Evolutionary conservation across 2,329 filamentous ascomycete species (phyloP).

Genomic region (Botrytis deweyae): DNA sequence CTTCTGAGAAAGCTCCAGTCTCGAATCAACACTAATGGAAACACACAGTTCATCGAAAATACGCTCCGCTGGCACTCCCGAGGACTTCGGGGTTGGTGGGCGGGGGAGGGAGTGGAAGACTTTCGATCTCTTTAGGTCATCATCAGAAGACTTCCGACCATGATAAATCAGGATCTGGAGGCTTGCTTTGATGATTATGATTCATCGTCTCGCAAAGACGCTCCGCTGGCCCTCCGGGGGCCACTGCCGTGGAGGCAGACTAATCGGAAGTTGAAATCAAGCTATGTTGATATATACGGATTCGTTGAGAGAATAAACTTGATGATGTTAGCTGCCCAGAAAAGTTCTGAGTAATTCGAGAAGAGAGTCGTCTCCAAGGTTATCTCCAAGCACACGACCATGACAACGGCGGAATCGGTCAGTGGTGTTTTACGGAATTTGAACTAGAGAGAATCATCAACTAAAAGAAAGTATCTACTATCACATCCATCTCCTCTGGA

Average conservation of each 20-base stretch:
- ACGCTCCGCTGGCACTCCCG: not conserved
- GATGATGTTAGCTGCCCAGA: not conserved
- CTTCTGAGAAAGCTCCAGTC: not conserved
- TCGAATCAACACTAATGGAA: not conserved
- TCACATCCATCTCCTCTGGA: not conserved
- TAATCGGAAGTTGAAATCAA: not conserved
- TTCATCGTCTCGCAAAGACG: not conserved
- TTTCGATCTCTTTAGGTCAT: not conserved
- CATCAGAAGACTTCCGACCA: not conserved
- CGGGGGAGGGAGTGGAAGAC: not conserved
- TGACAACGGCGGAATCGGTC: too few species aligned
- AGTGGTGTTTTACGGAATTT: not conserved
- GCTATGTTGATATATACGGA: not conserved
- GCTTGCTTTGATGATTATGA: not conserved
- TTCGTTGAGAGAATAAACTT: not conserved
- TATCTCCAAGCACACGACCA: not conserved
- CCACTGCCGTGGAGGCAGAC: constrained; percentile 1
- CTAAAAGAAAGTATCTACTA: not conserved
- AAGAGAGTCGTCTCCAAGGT: not conserved
- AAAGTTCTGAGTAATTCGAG: too few species aligned
- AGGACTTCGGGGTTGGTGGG: not conserved
- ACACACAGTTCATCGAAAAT: not conserved
- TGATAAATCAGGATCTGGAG: not conserved
- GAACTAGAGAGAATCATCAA: not conserved
- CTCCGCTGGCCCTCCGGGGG: not conserved